Percentiles rank a stretch among this genome's conserved stretches.
These are phyloP conservation scores for Nicotiana knightiana DNA, from an alignment of 257 asterid species.

Conservation along the genomic window DNA sequence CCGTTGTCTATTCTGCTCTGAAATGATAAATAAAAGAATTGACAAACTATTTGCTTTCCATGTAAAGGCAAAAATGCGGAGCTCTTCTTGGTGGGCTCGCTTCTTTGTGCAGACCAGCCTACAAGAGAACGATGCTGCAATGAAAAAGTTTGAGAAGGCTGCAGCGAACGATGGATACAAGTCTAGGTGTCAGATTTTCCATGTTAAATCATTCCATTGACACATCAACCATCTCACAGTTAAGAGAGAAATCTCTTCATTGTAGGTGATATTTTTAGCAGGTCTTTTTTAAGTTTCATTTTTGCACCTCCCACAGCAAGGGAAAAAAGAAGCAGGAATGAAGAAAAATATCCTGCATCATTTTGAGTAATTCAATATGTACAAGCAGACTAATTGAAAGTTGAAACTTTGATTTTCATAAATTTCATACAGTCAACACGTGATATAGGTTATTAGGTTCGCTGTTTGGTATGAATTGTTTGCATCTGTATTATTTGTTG, in stretches of 20 bases:
- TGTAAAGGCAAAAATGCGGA: conserved; percentile 70
- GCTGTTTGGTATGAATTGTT: not conserved
- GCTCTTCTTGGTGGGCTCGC: conserved; percentile 80
- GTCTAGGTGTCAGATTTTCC: conserved; percentile 83
- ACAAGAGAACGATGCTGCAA: conserved; percentile 73
- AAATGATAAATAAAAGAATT: not conserved
- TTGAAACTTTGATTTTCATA: not conserved
- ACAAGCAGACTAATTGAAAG: conserved; percentile 6
- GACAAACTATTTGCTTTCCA: not conserved
- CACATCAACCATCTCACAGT: not conserved
- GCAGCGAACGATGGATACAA: conserved; percentile 42
- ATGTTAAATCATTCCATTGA: conserved; percentile 71
- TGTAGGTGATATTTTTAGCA: not conserved
- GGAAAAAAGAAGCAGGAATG: conserved; percentile 1
- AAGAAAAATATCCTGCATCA: not conserved
- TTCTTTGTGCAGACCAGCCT: conserved; percentile 74
- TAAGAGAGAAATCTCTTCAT: not conserved
- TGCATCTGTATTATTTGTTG: not conserved
- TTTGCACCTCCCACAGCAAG: not conserved
- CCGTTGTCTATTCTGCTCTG: not conserved
- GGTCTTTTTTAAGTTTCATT: not conserved
- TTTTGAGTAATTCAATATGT: conserved; percentile 8
- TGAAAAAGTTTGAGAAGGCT: conserved; percentile 69
- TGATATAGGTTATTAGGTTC: not conserved
- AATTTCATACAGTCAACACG: not conserved